Evolutionary conservation across 1,284 basidiomycete genomes (phyloP), one percentile per base, ranked within the genome.

Genomic region (Nidula niveotomentosa): DNA sequence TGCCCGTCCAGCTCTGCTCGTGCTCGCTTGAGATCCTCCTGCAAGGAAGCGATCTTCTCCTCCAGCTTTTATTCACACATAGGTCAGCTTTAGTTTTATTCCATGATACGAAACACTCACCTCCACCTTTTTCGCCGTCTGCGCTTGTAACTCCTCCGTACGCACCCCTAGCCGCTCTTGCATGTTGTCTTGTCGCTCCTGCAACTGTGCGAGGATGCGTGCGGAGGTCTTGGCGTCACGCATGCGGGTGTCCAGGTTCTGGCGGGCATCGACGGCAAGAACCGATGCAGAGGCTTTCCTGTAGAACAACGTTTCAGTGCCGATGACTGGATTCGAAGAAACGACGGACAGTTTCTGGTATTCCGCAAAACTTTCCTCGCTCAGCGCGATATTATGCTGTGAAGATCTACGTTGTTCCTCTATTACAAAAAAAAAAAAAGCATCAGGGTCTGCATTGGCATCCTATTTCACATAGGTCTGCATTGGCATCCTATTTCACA

Each of bases 221-320:
- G 77, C 70, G 1, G 86, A 69, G 1, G 85, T 88, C 69, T 95
- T 94, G 63, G 91, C 87, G 54, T 98, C 93, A 56, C 94, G 86
- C n/a, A 79, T 79, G 1, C 96, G 78, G 0, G 84, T 83, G 60
- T 96, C 93, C 4, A 97, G 80, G 18, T 87, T 79, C 67, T 97
- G 94, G 1, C 97, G 90, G 69, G 98, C 95, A 36, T 88, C 82
- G 0, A 95, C 86, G 0, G 92, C 94, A 44, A 90, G 81, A 1
- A 89, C 74, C 57, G 87, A 91, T 6, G 94, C 90, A 23, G 80
- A 75, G 0, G 87, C 86, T 76, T 94, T 94, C 44, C 92, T 94
- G 58, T 47, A 36, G 17, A 48, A 17, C 33, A n/a, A 49, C 41
- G 46, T 36, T 13, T 17, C 33, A 8, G 34, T 34, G 58, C 43